These are phyloP conservation scores for Cyberlindnera mrakii DNA, from an alignment of 805 yeast genomes.

Conservation along the genomic window DNA sequence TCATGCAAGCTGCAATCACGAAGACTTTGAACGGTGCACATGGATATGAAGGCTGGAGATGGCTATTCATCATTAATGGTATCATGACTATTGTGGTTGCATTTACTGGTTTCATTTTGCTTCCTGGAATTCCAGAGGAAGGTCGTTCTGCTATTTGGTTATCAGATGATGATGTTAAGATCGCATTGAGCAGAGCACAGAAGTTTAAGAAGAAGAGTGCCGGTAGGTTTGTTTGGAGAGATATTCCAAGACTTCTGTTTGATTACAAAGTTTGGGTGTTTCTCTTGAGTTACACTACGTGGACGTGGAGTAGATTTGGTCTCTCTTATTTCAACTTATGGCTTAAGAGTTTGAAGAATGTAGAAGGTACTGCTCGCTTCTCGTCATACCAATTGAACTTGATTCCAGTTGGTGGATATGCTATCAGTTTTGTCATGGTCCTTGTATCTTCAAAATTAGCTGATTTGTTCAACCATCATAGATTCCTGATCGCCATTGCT, in stretches of 20 bases:
- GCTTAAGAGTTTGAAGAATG: slow-evolving; percentile 28
- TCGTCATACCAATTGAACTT: slow-evolving; percentile 1
- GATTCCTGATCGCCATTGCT: too few species aligned
- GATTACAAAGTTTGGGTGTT: slow-evolving; percentile 4
- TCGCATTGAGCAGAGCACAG: slow-evolving; percentile 1
- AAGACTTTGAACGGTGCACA: slow-evolving; percentile 29
- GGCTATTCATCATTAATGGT: slow-evolving; percentile 57
- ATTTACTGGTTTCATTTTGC: slow-evolving; percentile 42
- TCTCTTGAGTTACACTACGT: neutral
- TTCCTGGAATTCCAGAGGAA: slow-evolving; percentile 38
- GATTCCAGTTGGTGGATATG: slow-evolving; percentile 10
- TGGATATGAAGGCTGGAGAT: slow-evolving; percentile 54
- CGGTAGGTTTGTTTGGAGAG: neutral
- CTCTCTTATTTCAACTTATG: slow-evolving; percentile 45
- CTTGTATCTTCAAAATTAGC: slow-evolving; percentile 6
- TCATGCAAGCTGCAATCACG: slow-evolving; percentile 46
- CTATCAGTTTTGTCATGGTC: slow-evolving; percentile 4
- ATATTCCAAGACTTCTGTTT: slow-evolving; percentile 1
- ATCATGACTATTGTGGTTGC: slow-evolving; percentile 50
- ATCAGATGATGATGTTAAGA: neutral
- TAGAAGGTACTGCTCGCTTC: slow-evolving; percentile 22
- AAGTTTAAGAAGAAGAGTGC: slow-evolving; percentile 4
- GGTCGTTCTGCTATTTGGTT: slow-evolving; percentile 26
- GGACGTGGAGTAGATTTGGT: slow-evolving; percentile 6
- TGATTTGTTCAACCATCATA: neutral